These are phyloP conservation scores for Blastomyces gilchristii DNA, from an alignment of 2,329 filamentous ascomycete genomes.

Conservation along the genomic window DNA sequence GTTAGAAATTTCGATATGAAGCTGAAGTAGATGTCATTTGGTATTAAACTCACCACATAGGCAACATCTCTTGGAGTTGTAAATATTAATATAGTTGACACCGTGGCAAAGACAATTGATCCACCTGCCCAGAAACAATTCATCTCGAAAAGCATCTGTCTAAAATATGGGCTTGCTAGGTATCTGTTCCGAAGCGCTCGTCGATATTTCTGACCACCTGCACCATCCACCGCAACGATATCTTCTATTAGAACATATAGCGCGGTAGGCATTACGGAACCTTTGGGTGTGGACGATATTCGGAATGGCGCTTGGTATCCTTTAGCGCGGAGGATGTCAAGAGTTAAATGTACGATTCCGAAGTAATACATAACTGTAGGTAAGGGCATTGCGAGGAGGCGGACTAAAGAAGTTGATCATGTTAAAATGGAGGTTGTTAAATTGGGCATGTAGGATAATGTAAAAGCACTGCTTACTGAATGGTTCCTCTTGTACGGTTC, in stretches of 20 bases:
- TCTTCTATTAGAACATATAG: constrained; percentile 59
- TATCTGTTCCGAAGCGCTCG: constrained; percentile 44
- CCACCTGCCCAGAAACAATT: constrained; percentile 50
- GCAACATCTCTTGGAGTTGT: constrained; percentile 40
- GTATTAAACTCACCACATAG: constrained; percentile 32
- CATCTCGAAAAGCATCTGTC: constrained; percentile 44
- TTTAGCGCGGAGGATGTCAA: constrained; percentile 33
- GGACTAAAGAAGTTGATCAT: constrained; percentile 21
- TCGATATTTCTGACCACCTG: constrained; percentile 46
- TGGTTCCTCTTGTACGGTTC: constrained; percentile 32
- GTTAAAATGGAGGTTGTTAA: constrained; percentile 10
- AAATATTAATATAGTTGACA: constrained; percentile 41
- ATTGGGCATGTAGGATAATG: background rate
- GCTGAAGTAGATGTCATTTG: background rate
- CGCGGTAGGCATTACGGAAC: constrained; percentile 48
- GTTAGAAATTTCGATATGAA: background rate
- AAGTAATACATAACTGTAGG: constrained; percentile 40
- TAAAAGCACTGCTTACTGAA: constrained; percentile 24
- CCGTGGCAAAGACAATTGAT: constrained; percentile 38
- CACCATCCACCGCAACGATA: constrained; percentile 56
- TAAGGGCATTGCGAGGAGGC: constrained; percentile 36
- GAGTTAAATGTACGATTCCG: constrained; percentile 32
- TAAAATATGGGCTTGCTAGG: constrained; percentile 44
- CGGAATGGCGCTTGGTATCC: constrained; percentile 48
- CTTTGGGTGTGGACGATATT: constrained; percentile 54